Conservation (phyloP, 768 basidiomycete species). For the Suillus weaverae region DNA sequence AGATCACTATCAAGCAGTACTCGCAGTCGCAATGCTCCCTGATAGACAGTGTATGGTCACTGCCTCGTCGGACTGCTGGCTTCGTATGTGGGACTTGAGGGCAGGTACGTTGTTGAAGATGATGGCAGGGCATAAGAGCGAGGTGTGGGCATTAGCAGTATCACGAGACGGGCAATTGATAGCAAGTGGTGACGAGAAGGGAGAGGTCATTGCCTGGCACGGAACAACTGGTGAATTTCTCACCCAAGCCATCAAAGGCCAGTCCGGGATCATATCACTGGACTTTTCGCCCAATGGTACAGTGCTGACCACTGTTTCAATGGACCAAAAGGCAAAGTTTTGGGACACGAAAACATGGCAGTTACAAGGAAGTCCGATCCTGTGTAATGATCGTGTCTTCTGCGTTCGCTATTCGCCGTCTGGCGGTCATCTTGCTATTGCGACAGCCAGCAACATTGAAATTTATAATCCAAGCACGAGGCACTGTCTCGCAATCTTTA, state of each 20-base stretch:
- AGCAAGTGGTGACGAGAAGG: neutral
- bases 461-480: neutral
- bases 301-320: neutral
- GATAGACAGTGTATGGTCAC: neutral
- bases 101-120: neutral
- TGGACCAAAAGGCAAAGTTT: neutral
- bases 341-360: neutral
- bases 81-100: neutral
- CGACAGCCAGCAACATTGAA: neutral
- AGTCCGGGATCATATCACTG: neutral
- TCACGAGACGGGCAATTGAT: neutral
- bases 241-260: neutral
- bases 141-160: neutral
- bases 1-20: neutral
- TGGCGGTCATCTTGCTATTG: neutral
- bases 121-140: neutral
- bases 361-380: neutral
- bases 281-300: neutral
- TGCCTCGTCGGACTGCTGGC: neutral
- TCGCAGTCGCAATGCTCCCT: neutral
- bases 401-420: neutral
- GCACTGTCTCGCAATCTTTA: neutral
- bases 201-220: neutral
- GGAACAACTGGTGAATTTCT: neutral
- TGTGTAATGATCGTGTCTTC: neutral